Percentiles rank a stretch among this genome's conserved stretches.
These are phyloP conservation scores for Aspergillus funiculosus DNA, from an alignment of 495 filamentous ascomycete genomes.

Conservation along the genomic window DNA sequence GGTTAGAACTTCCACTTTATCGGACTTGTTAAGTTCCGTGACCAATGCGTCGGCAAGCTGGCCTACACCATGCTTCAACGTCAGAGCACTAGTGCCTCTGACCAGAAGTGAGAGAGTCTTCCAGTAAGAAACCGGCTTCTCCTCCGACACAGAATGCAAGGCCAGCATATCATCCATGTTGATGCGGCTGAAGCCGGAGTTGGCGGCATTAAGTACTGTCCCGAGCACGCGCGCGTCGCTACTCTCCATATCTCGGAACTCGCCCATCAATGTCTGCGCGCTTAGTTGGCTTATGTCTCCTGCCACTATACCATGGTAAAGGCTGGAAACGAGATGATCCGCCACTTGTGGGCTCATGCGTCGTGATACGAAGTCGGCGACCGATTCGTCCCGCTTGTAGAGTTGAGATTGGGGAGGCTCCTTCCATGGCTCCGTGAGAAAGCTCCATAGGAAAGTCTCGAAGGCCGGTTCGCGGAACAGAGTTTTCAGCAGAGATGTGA, in stretches of 20 bases:
- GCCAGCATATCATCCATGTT: constrained; percentile 31
- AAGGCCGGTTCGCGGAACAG: constrained; percentile 62
- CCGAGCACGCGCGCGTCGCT: constrained; percentile 20
- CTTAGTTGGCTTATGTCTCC: constrained; percentile 82
- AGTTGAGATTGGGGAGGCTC: constrained; percentile 18
- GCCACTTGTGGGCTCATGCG: constrained; percentile 52
- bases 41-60: constrained; percentile 32
- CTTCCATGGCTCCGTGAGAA: constrained; percentile 37
- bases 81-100: constrained; percentile 47
- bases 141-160: constrained; percentile 4
- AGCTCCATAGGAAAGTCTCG: constrained; percentile 37
- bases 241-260: constrained; percentile 47
- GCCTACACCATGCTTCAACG: constrained; percentile 32
- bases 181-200: constrained; percentile 5
- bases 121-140: constrained; percentile 13
- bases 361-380: constrained; percentile 61
- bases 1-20: constrained; percentile 27
- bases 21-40: constrained; percentile 22
- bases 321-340: constrained; percentile 69
- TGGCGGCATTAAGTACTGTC: constrained; percentile 11
- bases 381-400: constrained; percentile 56
- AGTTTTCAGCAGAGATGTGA: constrained; percentile 18
- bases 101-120: constrained; percentile 14
- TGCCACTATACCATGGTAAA: constrained; percentile 91
- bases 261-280: constrained; percentile 54